phyloP scores from a whole-genome alignment of 495 filamentous ascomycete genomes.

The Talaromyces borbonicus region DNA sequence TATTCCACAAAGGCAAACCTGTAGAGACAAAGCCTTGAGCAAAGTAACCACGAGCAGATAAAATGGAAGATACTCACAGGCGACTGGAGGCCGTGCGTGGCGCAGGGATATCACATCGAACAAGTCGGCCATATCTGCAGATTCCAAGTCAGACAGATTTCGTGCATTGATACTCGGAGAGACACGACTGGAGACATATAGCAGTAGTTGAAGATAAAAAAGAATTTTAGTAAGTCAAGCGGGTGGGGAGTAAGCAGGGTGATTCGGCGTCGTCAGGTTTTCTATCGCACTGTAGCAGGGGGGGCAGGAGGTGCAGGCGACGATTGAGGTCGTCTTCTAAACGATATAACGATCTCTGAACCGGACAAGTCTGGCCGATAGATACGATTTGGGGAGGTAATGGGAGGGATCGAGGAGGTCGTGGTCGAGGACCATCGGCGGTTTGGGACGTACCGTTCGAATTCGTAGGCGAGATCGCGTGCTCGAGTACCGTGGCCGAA shows the following conservation, averaged over 20 bases:
- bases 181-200: conserved; percentile 11
- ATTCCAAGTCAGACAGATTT: not conserved
- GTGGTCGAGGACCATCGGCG: conserved; percentile 30
- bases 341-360: conserved; percentile 6
- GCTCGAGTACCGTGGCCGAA: conserved; percentile 99
- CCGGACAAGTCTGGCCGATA: not conserved
- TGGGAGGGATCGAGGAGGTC: conserved; percentile 43
- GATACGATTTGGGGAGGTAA: conserved; percentile 6
- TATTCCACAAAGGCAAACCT: conserved; percentile 99
- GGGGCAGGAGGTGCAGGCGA: conserved; percentile 1
- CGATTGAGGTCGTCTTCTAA: not conserved
- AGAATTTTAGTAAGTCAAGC: conserved; percentile 4
- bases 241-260: conserved; percentile 6
- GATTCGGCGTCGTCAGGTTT: conserved; percentile 4
- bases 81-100: conserved; percentile 85
- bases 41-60: not conserved
- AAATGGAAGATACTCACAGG: conserved; percentile 53
- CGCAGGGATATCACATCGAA: conserved; percentile 97
- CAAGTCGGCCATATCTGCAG: conserved; percentile 88
- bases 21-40: not conserved
- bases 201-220: conserved; percentile 5
- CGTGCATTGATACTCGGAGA: not conserved
- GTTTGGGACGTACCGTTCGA: conserved; percentile 87
- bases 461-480: conserved; percentile 99
- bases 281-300: conserved; percentile 2